Base-by-base conservation (phyloP, 192 early-diverging fungal genomes). In the Podila epicladia region DNA sequence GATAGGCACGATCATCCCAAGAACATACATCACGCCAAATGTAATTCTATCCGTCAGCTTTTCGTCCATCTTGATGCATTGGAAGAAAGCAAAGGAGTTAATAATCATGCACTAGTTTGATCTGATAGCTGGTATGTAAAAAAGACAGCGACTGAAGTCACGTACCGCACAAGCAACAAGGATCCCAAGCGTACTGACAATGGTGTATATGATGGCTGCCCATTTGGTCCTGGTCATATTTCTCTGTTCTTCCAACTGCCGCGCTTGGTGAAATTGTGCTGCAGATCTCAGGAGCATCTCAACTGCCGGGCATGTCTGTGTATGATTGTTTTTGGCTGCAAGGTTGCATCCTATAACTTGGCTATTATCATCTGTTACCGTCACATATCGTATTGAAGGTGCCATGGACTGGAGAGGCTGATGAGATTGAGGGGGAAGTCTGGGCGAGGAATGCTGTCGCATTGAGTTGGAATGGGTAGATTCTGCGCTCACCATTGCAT, bases 41-140 rank as follows among this genome's bases (percentile, higher is more conserved):
- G 53, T 67, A n/a, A 67, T 67, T 53, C 65, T 53, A 19, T 67
- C 65, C 4, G 65, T 55, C 53, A 45, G 13, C 65, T 67, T 67
- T 37, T 67, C 65, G 22, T 67, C 65, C 53, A 67, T 55, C 65
- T 67, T 22, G 13, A 17, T 28, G 37, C 17, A 62, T 2, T 13
- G 5, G 37, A 63, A 26, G 41, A 49, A 28, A 13, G 7, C 38
- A 29, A 6, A 3, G 19, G 59, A 61, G 59, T 55, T 55, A 24
- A 11, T 22, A 26, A 20, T 9, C 53, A n/a, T 55, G 3, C 4
- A 24, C 11, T 55, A 12, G 11, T 55, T 24, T 12, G 41, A 4
- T 37, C 33, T 35, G 33, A 9, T 53, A n/a, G 4, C 50, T 53
- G 4, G 8, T n/a, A 53, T 4, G 24, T 20, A 20, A 61, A 15